A percentile compares a stretch with the other conserved stretches of the same genome.
Evolutionary conservation across 2,329 filamentous ascomycete species (phyloP).

Genomic region (Fusarium verticillioides): DNA sequence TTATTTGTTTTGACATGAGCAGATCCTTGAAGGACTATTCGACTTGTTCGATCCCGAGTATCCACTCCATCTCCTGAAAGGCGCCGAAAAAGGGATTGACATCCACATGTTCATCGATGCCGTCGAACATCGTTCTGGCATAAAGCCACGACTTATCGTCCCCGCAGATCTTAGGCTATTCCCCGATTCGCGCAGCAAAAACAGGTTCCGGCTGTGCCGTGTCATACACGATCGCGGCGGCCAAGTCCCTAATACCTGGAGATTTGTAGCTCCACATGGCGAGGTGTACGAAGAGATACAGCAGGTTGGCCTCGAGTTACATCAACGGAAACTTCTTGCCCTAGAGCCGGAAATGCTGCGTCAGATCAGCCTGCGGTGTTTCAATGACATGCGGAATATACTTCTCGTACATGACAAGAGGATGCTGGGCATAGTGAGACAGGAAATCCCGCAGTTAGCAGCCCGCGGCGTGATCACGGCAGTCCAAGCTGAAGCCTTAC

Average conservation of each 20-base stretch:
- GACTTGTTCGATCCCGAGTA: constrained; percentile 45
- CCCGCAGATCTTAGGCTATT: constrained; percentile 50
- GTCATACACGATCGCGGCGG: constrained; percentile 20
- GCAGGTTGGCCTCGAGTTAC: constrained; percentile 54
- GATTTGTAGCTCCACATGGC: constrained; percentile 30
- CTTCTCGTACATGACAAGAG: constrained; percentile 56
- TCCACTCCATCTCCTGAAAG: constrained; percentile 53
- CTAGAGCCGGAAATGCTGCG: constrained; percentile 48
- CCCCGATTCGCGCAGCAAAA: constrained; percentile 36
- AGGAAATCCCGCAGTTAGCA: constrained; percentile 48
- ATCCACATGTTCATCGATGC: constrained; percentile 53
- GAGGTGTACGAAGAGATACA: constrained; percentile 49
- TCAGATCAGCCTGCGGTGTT: constrained; percentile 51
- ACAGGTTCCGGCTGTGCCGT: constrained; percentile 47
- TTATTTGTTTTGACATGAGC: background rate
- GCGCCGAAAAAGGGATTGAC: constrained; percentile 51
- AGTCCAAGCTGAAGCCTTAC: constrained; percentile 42
- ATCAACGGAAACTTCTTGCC: constrained; percentile 51
- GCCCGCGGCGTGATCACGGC: constrained; percentile 41
- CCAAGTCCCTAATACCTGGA: background rate
- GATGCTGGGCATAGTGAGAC: constrained; percentile 53
- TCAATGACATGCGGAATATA: constrained; percentile 55
- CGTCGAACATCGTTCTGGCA: constrained; percentile 43
- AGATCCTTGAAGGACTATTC: constrained; percentile 43
- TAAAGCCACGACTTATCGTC: constrained; percentile 48